Base-by-base conservation (phyloP, 1,284 basidiomycete species). In the Cerrena zonata region DNA sequence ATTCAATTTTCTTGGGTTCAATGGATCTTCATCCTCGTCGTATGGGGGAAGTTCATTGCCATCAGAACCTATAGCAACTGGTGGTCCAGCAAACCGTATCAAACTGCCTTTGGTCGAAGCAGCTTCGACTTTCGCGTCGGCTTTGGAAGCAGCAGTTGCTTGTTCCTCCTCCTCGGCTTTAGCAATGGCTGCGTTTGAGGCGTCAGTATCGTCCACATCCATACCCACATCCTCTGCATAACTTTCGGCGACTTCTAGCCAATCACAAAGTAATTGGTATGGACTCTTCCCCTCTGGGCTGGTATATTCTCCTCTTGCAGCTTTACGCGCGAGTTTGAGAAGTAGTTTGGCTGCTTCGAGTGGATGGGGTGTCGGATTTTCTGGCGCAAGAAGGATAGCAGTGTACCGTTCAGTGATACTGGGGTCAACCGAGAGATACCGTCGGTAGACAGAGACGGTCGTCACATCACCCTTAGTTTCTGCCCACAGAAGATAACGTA, bases 271-370 rank as follows among this genome's bases (percentile, higher is more conserved):
- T 2, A 99, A 77, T 62, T 98, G 94, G 62, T 96, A 97, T 0
- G 95, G 87, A 56, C 93, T 95, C 72, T 98, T 99, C 45, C 89
- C 91, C 62, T 98, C 94, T 0, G 92, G 86, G 52, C 91, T 92
- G 11, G 75, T 76, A 65, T 96, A 98, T 49, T 86, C 82, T 26
- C 93, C 94, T 46, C 82, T 76, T 1, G 84, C 78, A 1, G 95
- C 91, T 62, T 88, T 86, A 46, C 92, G 78, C 7, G 92, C 91
- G 36, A 99, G 71, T 1, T 81, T 79, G 15, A 99, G 75, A 5
- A 97, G 75, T 15, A 95, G 76, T 65, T 99, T 99, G 4, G 93
- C 91, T 0, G 96, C 94, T 64, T 97, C 92, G 7, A 98, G 78
- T 0, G 94, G 90, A 38, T 91, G 81, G n/a, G 89, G 86, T 15